Evolutionary conservation across 1,139 yeast species (phyloP), one percentile per base, ranked within the genome.

Genomic region (Magnusiomyces tetraspermus): DNA sequence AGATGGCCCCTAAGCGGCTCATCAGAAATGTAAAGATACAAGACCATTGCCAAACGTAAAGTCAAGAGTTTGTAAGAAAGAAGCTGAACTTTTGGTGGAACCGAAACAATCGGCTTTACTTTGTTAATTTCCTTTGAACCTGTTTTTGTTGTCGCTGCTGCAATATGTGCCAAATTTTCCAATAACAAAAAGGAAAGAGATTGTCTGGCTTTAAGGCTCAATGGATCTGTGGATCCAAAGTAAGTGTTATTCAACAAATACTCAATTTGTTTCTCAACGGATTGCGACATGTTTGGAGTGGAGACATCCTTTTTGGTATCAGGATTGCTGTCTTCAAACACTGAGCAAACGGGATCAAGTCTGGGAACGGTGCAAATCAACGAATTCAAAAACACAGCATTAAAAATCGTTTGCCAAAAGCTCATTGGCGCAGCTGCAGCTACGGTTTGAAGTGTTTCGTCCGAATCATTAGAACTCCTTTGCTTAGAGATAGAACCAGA

Each of bases 21-120:
- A 56, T 80, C 82, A 2, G 79, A 74, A 8, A 80, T 67, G 55
- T 74, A 79, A 52, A 77, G 76, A 51, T 78, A 70, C 37, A 83
- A 63, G 0, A 76, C 74, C 54, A 80, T 69, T 0, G 80, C 76
- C 10, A 74, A 67, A 42, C 89, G 71, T 11, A 77, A 69, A 0
- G 74, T 63, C 40, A 80, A 65, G 54, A 68, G 76, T 1, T 76
- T 75, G 0, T 71, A 48, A 1, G 75, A 60, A 1, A 59, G 56
- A 1, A 57, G 56, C 1, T 45, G 37, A 46, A 57, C 52, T 2
- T 19, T 31, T n/a, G 19, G 31, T 26, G 50, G 46, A 2, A 23
- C 28, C 30, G 17, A 11, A 5, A 43, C 22, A n/a, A 38, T 3
- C 11, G 24, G 49, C 26, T 28, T 28, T 8, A 8, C 33, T 28